These are phyloP conservation scores for Setaria italica DNA, from an alignment of 202 grass and related monocot genomes.

Conservation along the genomic window DNA sequence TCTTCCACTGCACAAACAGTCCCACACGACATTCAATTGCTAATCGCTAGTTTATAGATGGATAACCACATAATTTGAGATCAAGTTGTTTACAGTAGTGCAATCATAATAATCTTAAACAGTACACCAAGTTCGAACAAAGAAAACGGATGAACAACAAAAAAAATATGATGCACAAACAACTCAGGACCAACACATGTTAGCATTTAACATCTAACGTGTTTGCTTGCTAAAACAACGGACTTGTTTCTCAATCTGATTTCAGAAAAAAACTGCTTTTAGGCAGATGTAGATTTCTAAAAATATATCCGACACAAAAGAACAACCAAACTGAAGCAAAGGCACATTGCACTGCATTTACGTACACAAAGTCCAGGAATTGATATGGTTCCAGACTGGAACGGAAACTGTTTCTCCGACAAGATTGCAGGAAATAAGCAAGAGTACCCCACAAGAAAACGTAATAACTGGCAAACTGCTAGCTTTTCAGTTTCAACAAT, in stretches of 20 bases:
- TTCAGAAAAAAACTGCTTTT: not conserved
- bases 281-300: slow-evolving; percentile 4
- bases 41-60: slow-evolving; percentile 25
- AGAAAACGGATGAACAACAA: not conserved
- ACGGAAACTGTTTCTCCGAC: not conserved
- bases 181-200: slow-evolving; percentile 12
- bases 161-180: slow-evolving; percentile 23
- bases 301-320: slow-evolving; percentile 17
- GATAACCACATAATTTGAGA: not conserved
- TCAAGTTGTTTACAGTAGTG: not conserved
- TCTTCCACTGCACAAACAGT: slow-evolving; percentile 51
- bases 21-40: not conserved
- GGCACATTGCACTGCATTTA: slow-evolving; percentile 4
- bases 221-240: not conserved
- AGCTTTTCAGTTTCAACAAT: not conserved
- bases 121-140: slow-evolving; percentile 6
- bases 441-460: not conserved
- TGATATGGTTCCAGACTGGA: not conserved
- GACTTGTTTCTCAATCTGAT: not conserved
- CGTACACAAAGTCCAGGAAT: not conserved
- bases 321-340: not conserved
- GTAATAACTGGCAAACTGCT: not conserved
- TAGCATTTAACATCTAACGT: not conserved
- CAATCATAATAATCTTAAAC: slow-evolving; percentile 23
- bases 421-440: not conserved